phyloP scores from a whole-genome alignment of 345 rosid genomes.

The Psidium guajava region DNA sequence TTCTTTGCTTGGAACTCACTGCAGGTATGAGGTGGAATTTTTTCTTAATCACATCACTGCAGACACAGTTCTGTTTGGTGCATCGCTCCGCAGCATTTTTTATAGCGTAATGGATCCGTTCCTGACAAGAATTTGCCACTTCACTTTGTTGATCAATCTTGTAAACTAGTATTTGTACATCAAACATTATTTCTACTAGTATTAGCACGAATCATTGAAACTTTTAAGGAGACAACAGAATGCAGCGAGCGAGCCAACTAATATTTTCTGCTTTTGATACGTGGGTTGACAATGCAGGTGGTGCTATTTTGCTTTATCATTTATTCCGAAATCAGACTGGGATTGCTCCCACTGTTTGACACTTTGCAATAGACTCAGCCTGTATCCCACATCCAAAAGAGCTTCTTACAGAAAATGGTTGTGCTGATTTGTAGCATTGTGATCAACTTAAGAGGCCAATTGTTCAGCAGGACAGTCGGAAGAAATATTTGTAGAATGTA shows the following conservation, averaged over 20 bases:
- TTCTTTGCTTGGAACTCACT: constrained; percentile 77
- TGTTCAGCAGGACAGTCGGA: neutral
- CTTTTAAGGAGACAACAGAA: neutral
- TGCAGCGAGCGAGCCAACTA: neutral
- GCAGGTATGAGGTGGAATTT: constrained; percentile 40
- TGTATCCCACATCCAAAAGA: neutral
- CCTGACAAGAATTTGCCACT: neutral
- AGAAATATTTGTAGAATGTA: neutral
- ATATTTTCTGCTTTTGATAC: neutral
- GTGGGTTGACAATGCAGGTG: neutral
- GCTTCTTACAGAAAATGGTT: neutral
- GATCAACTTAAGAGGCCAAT: neutral
- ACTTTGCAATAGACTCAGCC: neutral
- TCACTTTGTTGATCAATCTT: neutral
- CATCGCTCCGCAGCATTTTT: neutral
- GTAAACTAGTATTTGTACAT: neutral
- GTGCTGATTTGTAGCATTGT: neutral
- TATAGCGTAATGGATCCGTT: neutral
- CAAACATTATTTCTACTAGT: neutral
- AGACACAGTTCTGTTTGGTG: neutral
- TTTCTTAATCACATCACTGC: neutral
- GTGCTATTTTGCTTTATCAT: neutral
- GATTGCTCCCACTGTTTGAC: neutral
- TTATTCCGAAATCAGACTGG: neutral
- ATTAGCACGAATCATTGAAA: neutral